Percentiles rank a stretch among this genome's conserved stretches.
These are phyloP conservation scores for Kockovaella imperatae DNA, from an alignment of 768 basidiomycete genomes.

Conservation along the genomic window DNA sequence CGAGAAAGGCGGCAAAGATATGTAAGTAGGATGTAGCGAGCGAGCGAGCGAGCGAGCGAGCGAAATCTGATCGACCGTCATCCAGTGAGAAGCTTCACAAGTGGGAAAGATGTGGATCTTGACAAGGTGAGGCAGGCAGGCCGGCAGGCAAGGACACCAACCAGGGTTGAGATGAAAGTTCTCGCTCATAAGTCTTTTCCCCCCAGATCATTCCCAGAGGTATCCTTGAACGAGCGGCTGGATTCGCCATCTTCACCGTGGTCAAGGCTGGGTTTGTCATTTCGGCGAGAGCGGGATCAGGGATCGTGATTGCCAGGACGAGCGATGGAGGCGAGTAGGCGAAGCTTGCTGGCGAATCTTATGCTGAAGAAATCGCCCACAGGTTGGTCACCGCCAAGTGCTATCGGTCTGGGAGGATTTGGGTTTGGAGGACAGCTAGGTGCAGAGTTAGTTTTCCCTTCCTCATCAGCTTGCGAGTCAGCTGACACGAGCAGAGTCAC, in stretches of 20 bases:
- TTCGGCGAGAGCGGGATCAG: constrained; percentile 72
- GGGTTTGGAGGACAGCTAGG: constrained; percentile 65
- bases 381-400: constrained; percentile 92
- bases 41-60: not conserved
- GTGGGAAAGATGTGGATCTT: constrained; percentile 68
- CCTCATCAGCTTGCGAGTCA: not conserved
- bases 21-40: constrained; percentile 49
- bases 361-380: constrained; percentile 3
- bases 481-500: constrained; percentile 57
- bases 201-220: constrained; percentile 53
- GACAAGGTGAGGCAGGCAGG: constrained; percentile 69
- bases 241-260: constrained; percentile 59
- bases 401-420: constrained; percentile 84
- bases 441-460: constrained; percentile 40
- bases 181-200: not conserved
- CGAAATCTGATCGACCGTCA: not conserved
- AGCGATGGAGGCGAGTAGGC: constrained; percentile 64
- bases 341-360: not conserved
- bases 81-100: constrained; percentile 75
- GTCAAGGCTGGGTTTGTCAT: constrained; percentile 55
- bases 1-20: constrained; percentile 77
- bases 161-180: not conserved
- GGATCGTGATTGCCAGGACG: constrained; percentile 77
- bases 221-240: constrained; percentile 55
- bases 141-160: no score